phyloP scores from a whole-genome alignment of 2,329 filamentous ascomycete species.

The Hirsutella minnesotensis region DNA sequence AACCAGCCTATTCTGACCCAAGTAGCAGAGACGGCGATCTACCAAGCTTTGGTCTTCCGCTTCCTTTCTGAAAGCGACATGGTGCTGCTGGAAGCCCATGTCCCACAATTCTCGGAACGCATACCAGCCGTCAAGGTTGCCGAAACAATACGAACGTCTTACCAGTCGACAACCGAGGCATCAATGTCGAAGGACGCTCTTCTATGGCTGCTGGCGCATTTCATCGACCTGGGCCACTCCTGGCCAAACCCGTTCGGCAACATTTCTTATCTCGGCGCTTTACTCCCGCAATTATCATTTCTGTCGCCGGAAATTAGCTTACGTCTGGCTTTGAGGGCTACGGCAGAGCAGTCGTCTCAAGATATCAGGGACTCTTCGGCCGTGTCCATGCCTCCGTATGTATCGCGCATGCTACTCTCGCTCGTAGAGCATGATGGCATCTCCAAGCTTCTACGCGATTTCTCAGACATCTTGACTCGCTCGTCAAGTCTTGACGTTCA shows the following conservation, averaged over 20 bases:
- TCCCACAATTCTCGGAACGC: slow-evolving; percentile 19
- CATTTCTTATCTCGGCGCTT: slow-evolving; percentile 33
- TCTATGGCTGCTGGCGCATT: slow-evolving; percentile 56
- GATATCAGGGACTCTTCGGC: slow-evolving; percentile 8
- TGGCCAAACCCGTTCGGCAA: slow-evolving; percentile 21
- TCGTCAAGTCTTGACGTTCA: slow-evolving; percentile 19
- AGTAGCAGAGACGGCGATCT: slow-evolving; percentile 11
- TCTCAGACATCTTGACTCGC: slow-evolving; percentile 18
- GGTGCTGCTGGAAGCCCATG: slow-evolving; percentile 27
- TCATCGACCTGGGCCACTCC: slow-evolving; percentile 43
- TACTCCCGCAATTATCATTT: slow-evolving; percentile 41
- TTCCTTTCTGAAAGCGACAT: slow-evolving; percentile 27
- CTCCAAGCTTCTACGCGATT: slow-evolving; percentile 28
- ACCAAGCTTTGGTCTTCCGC: slow-evolving; percentile 22
- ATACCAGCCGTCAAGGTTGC: slow-evolving; percentile 30
- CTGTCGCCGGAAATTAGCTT: slow-evolving; percentile 39
- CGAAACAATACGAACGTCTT: slow-evolving; percentile 25
- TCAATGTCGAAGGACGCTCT: slow-evolving; percentile 27
- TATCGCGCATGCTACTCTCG: slow-evolving; percentile 54
- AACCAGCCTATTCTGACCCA: not conserved
- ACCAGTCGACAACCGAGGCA: slow-evolving; percentile 13
- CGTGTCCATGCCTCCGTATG: slow-evolving; percentile 36
- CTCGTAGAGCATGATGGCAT: slow-evolving; percentile 69
- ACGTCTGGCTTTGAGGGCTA: slow-evolving; percentile 20
- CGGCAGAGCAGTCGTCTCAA: slow-evolving; percentile 5